These are phyloP conservation scores for Pythium dissotocum DNA, from an alignment of 352 stramenopile species.

Conservation along the genomic window DNA sequence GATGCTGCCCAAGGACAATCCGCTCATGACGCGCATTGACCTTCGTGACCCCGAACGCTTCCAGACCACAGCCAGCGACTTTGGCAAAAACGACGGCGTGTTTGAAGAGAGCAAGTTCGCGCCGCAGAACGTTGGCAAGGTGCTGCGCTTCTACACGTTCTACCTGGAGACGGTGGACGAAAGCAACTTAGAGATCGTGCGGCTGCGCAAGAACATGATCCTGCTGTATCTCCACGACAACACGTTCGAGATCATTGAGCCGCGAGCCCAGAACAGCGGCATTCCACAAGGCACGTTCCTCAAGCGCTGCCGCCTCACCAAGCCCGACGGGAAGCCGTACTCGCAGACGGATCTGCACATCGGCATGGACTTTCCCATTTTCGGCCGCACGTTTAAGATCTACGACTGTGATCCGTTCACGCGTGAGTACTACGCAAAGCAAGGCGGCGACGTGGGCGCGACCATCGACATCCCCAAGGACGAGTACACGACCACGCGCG, in stretches of 20 bases:
- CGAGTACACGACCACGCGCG: constrained; percentile 75
- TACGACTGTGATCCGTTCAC: constrained; percentile 81
- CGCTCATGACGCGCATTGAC: constrained; percentile 57
- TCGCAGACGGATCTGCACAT: constrained; percentile 54
- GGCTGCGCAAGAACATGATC: constrained; percentile 72
- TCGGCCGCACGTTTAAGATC: constrained; percentile 75
- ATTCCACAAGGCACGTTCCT: constrained; percentile 88
- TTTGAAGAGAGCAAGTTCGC: constrained; percentile 76
- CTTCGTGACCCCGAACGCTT: constrained; percentile 57
- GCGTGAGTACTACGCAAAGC: constrained; percentile 52
- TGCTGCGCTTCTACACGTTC: constrained; percentile 85
- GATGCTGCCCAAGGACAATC: constrained; percentile 60
- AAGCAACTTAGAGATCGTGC: constrained; percentile 74
- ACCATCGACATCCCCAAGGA: constrained; percentile 75
- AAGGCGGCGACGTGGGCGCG: constrained; percentile 43
- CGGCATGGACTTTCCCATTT: constrained; percentile 72
- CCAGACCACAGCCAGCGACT: constrained; percentile 58
- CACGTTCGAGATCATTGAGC: constrained; percentile 89
- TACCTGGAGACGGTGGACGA: constrained; percentile 86
- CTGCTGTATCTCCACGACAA: constrained; percentile 86
- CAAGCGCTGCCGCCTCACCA: constrained; percentile 68
- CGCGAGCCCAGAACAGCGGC: constrained; percentile 76
- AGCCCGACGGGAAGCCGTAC: constrained; percentile 57
- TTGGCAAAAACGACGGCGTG: constrained; percentile 42
- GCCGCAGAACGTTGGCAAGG: constrained; percentile 73